phyloP scores from a whole-genome alignment of 2,329 filamentous ascomycete genomes.

The Chalaropsis ovoidea region DNA sequence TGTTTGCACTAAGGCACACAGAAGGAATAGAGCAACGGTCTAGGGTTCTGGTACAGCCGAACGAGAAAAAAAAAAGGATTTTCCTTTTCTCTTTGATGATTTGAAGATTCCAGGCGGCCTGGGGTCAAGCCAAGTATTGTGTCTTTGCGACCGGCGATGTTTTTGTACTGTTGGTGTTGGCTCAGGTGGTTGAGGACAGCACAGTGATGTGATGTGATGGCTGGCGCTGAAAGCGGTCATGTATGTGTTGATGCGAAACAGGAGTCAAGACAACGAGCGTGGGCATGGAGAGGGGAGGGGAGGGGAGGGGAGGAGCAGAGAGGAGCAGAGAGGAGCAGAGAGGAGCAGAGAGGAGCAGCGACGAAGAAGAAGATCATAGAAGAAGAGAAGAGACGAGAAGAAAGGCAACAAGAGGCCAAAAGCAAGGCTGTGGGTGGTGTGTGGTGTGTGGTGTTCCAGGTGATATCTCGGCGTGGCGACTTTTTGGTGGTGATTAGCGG shows the following conservation, averaged over 20 bases:
- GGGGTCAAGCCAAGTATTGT: neutral
- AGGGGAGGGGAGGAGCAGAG: neutral
- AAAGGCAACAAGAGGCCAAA: neutral
- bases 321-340: neutral
- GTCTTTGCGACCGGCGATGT: neutral
- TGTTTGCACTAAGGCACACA: conserved; percentile 27
- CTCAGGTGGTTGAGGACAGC: neutral
- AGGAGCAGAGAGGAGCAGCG: neutral
- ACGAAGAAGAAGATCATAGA: too few relatives aligned
- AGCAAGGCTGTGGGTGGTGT: too few relatives aligned
- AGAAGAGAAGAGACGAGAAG: neutral
- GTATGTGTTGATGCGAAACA: neutral
- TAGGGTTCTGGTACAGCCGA: conserved; percentile 29
- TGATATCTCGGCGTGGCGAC: conserved; percentile 17
- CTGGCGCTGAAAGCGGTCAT: neutral
- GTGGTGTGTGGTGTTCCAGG: neutral
- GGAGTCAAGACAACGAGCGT: neutral
- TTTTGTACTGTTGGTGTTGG: neutral
- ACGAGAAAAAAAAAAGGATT: conserved; percentile 9
- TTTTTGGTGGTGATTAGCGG: neutral
- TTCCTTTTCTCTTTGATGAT: neutral
- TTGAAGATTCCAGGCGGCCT: neutral
- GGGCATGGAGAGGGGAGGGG: neutral
- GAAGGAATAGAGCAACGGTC: conserved; percentile 10
- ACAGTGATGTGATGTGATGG: neutral